These are phyloP conservation scores for Corrigiola litoralis DNA, from an alignment of 179 eudicot genomes.

Conservation along the genomic window DNA sequence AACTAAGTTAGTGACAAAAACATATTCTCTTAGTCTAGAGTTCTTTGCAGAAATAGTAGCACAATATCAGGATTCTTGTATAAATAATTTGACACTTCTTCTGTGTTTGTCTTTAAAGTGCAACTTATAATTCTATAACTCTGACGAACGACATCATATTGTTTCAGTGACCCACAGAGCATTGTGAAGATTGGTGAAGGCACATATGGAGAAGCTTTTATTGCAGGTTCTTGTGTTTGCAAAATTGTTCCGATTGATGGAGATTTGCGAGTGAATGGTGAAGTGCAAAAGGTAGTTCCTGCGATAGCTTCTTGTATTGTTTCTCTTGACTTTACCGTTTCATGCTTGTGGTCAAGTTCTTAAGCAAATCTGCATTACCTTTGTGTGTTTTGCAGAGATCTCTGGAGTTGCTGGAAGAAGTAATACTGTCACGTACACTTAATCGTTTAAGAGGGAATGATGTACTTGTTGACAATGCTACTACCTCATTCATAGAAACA, in stretches of 20 bases:
- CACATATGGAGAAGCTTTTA: constrained; percentile 93
- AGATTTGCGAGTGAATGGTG: constrained; percentile 81
- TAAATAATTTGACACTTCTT: no score
- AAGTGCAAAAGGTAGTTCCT: constrained; percentile 84
- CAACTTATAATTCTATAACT: not conserved
- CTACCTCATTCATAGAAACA: constrained; percentile 74
- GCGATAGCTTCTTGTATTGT: not conserved
- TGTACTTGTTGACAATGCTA: constrained; percentile 43
- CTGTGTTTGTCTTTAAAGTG: not conserved
- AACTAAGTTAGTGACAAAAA: no score
- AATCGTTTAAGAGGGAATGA: constrained; percentile 64
- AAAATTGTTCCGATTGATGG: constrained; percentile 94
- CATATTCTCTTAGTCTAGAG: no score
- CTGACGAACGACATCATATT: constrained; percentile 20
- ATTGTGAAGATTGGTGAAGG: constrained; percentile 96
- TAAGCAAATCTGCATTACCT: not conserved
- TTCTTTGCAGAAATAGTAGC: no score
- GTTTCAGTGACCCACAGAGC: constrained; percentile 49
- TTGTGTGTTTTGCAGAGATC: constrained; percentile 49
- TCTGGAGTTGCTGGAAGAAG: constrained; percentile 88
- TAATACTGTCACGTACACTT: constrained; percentile 73
- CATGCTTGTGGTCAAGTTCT: not conserved
- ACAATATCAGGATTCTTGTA: no score
- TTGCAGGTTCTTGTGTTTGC: constrained; percentile 74
- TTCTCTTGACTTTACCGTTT: not conserved